phyloP scores from a whole-genome alignment of 2,329 filamentous ascomycete species.

The Diaporthe sp. region DNA sequence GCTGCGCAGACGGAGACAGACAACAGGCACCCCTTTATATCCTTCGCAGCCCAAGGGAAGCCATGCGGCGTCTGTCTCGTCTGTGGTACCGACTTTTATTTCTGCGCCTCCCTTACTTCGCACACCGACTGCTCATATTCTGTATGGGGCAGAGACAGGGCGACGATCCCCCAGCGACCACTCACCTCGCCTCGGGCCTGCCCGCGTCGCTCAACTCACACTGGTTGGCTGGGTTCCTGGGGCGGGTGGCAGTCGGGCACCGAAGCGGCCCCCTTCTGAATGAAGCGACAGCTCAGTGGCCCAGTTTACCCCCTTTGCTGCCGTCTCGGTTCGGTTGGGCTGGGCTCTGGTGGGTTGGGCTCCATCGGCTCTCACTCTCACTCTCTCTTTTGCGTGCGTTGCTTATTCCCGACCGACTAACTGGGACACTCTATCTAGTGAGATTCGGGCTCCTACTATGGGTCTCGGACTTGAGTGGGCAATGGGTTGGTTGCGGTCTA shows the following conservation, averaged over 20 bases:
- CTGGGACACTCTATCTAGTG: neutral
- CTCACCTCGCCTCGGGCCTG: constrained; percentile 9
- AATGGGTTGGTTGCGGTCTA: neutral
- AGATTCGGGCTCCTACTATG: neutral
- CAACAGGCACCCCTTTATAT: constrained; percentile 12
- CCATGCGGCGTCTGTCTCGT: neutral
- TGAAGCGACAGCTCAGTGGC: neutral
- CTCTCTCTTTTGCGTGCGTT: neutral
- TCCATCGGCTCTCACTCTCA: neutral
- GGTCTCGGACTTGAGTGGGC: neutral
- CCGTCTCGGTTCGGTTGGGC: constrained; percentile 19
- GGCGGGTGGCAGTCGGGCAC: constrained; percentile 18
- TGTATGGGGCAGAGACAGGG: neutral
- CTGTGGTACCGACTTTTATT: constrained; percentile 1
- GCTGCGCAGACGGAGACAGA: neutral
- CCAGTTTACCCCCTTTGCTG: neutral
- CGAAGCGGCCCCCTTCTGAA: neutral
- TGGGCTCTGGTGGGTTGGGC: constrained; percentile 12
- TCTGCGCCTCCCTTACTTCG: neutral
- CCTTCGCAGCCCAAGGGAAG: neutral
- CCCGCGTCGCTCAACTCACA: neutral
- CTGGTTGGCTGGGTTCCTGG: neutral
- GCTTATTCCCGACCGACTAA: constrained; percentile 1
- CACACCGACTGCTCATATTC: neutral
- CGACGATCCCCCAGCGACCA: neutral